Conservation (phyloP, 2,329 filamentous ascomycete species). For the Fusarium staphyleae region DNA sequence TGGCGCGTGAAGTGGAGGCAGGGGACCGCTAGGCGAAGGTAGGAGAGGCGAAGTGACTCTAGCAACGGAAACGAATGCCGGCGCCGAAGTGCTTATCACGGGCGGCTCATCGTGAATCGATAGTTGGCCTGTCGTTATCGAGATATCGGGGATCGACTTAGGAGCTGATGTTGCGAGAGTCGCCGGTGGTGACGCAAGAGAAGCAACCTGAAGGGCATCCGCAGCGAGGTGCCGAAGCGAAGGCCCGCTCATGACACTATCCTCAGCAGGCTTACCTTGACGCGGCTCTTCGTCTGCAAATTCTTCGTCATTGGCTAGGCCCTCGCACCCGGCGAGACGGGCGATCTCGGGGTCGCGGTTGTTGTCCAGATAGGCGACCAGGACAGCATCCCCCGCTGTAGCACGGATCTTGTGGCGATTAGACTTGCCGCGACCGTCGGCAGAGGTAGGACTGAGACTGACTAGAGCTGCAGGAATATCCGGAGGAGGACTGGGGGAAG, state of each 20-base stretch:
- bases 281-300: conserved; percentile 34
- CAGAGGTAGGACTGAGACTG: conserved; percentile 43
- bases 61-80: conserved; percentile 15
- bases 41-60: conserved; percentile 35
- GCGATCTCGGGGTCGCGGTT: conserved; percentile 72
- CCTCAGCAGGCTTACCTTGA: conserved; percentile 16
- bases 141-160: conserved; percentile 41
- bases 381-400: conserved; percentile 69
- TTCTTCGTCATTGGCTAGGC: conserved; percentile 56
- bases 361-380: conserved; percentile 69
- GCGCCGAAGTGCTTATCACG: conserved; percentile 1
- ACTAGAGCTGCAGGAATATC: conserved; percentile 49
- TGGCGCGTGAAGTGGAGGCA: conserved; percentile 50
- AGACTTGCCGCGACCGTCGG: conserved; percentile 56
- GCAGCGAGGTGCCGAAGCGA: conserved; percentile 45
- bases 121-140: conserved; percentile 42
- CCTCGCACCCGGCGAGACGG: conserved; percentile 59
- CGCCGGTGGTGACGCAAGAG: conserved; percentile 12
- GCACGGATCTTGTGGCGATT: conserved; percentile 61
- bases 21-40: conserved; percentile 40
- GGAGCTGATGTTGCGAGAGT: conserved; percentile 19
- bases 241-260: conserved; percentile 33
- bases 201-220: conserved; percentile 44
- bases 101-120: conserved; percentile 46
- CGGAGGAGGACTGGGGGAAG: conserved; percentile 45